Conservation (phyloP, 2,329 filamentous ascomycete genomes). For the Fonsecaea pedrosoi region DNA sequence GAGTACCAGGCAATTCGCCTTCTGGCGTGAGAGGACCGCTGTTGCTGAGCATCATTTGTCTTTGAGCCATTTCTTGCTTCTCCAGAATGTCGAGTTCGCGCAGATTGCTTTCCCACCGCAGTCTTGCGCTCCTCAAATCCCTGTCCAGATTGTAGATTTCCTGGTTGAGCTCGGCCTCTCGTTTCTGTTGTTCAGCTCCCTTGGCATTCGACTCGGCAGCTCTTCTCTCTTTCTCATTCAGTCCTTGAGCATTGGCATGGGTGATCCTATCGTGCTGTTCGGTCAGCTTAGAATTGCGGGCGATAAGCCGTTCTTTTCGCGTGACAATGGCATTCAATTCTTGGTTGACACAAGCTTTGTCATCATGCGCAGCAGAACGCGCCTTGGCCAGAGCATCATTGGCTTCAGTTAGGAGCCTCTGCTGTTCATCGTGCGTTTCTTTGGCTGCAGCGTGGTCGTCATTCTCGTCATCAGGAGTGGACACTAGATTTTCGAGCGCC, state of each 20-base stretch:
- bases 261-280: constrained; percentile 68
- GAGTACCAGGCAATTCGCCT: constrained; percentile 63
- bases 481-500: constrained; percentile 62
- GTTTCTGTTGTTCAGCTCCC: constrained; percentile 54
- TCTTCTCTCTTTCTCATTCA: constrained; percentile 61
- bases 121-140: constrained; percentile 38
- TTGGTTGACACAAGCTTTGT: constrained; percentile 53
- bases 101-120: constrained; percentile 44
- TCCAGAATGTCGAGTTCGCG: constrained; percentile 44
- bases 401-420: constrained; percentile 58
- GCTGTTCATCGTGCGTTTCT: constrained; percentile 61
- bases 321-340: constrained; percentile 56
- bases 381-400: constrained; percentile 59
- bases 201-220: constrained; percentile 55
- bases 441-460: constrained; percentile 61
- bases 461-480: constrained; percentile 63
- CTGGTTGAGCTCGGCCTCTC: constrained; percentile 51
- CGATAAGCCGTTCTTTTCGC: constrained; percentile 63
- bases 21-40: constrained; percentile 64
- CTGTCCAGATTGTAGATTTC: constrained; percentile 52
- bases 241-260: constrained; percentile 63
- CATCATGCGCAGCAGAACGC: constrained; percentile 60
- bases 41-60: constrained; percentile 52
- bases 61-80: constrained; percentile 44
- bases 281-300: constrained; percentile 63